phyloP scores from a whole-genome alignment of 2,329 filamentous ascomycete genomes.

The Endothia cerciana region DNA sequence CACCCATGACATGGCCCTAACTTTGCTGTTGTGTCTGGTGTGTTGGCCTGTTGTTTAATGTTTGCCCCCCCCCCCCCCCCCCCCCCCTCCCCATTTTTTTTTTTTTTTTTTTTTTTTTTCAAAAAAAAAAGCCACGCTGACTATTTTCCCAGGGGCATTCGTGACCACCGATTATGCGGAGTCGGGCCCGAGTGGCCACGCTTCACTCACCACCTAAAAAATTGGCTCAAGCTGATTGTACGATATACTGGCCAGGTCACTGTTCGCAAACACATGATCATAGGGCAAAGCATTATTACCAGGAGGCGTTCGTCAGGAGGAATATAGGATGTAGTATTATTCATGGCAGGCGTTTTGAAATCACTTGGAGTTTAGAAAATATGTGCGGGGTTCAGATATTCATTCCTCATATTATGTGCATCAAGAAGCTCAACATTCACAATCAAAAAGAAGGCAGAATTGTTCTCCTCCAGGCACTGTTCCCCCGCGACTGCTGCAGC shows the following conservation, averaged over 20 bases:
- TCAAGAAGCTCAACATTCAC: conserved; percentile 2
- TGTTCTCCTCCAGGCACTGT: neutral
- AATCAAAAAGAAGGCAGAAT: neutral
- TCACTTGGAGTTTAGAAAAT: neutral
- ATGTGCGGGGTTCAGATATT: neutral
- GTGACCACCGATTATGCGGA: conserved; percentile 58
- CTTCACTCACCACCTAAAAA: conserved; percentile 13
- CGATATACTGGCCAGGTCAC: neutral
- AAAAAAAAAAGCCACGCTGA: no score
- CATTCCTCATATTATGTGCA: neutral
- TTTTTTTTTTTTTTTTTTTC: no score
- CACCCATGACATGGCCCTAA: no score
- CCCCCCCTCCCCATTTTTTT: no score
- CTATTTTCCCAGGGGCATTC: conserved; percentile 35
- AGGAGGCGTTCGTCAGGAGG: neutral
- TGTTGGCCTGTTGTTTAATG: no score
- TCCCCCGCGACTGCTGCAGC: neutral
- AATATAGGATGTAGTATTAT: neutral
- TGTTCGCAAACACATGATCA: neutral
- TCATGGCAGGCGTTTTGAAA: neutral
- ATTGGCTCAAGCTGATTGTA: neutral
- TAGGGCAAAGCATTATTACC: neutral
- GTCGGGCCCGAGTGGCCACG: conserved; percentile 54
- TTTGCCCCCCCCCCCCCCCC: no score
- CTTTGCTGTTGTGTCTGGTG: no score